Conservation (phyloP, 139 green algal species). For the Chlamydomonas asymmetrica region DNA sequence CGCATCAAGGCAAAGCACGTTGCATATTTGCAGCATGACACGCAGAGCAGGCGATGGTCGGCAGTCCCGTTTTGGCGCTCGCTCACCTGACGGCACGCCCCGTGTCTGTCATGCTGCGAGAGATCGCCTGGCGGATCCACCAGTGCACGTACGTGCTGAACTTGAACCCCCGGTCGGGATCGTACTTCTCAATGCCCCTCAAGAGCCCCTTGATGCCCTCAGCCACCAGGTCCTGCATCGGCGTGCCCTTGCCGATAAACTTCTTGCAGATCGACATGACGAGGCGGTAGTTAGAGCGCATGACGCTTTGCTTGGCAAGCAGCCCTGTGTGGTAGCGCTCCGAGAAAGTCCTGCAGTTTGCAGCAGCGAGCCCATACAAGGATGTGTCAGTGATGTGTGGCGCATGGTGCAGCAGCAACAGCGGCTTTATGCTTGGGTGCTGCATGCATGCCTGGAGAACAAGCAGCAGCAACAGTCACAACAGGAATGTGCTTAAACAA, state of each 20-base stretch:
- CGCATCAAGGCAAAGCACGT: not conserved
- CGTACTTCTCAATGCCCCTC: conserved; percentile 90
- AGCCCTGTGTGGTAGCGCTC: conserved; percentile 48
- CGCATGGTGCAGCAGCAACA: not conserved
- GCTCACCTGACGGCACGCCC: conserved; percentile 61
- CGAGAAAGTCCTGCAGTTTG: conserved; percentile 5
- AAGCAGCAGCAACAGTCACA: not conserved
- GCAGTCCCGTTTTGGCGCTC: not conserved
- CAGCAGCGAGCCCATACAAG: not conserved
- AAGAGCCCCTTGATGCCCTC: conserved; percentile 85
- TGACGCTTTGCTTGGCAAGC: conserved; percentile 80
- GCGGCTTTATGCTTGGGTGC: no score
- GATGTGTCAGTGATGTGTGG: not conserved
- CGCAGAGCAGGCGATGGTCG: not conserved
- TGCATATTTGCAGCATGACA: not conserved
- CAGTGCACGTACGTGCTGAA: conserved; percentile 97
- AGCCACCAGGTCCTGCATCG: conserved; percentile 72
- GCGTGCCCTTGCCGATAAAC: conserved; percentile 62
- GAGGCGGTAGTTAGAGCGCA: conserved; percentile 91
- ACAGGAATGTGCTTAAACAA: not conserved
- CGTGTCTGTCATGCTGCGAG: conserved; percentile 63
- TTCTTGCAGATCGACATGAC: conserved; percentile 89
- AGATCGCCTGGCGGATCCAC: conserved; percentile 93
- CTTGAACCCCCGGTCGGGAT: conserved; percentile 87
- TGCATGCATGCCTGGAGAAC: not conserved